phyloP scores from a whole-genome alignment of 179 eudicot genomes.

The Amaranthus tricolor region DNA sequence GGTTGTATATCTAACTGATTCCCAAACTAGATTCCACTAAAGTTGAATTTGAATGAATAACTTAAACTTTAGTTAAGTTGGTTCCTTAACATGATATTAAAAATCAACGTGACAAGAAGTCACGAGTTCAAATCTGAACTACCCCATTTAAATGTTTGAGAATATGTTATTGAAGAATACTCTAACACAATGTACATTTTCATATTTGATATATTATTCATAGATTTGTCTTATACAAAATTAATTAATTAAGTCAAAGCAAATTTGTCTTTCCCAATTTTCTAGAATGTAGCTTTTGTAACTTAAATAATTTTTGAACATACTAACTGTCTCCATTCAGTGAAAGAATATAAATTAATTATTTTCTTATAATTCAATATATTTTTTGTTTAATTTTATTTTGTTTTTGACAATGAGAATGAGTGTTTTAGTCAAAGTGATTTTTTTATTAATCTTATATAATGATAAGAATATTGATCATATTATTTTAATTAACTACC shows the following conservation, averaged over 20 bases:
- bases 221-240: not conserved
- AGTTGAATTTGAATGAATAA: too few species aligned
- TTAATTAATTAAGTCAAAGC: not conserved
- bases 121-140: too few species aligned
- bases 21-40: too few species aligned
- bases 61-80: too few species aligned
- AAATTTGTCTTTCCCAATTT: constrained; percentile 1
- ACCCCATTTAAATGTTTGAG: too few species aligned
- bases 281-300: constrained; percentile 7
- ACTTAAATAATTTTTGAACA: not conserved
- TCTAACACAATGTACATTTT: too few species aligned
- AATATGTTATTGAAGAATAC: too few species aligned
- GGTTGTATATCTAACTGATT: too few species aligned
- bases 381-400: not conserved
- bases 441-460: not conserved
- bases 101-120: too few species aligned
- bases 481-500: not conserved
- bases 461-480: not conserved
- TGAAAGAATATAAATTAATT: not conserved
- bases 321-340: not conserved
- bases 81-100: too few species aligned
- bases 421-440: constrained; percentile 15
- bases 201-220: not conserved
- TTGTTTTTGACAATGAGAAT: not conserved
- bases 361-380: not conserved